Evolutionary conservation across 2,329 filamentous ascomycete species (phyloP).

Genomic region (Eutypa lata): DNA sequence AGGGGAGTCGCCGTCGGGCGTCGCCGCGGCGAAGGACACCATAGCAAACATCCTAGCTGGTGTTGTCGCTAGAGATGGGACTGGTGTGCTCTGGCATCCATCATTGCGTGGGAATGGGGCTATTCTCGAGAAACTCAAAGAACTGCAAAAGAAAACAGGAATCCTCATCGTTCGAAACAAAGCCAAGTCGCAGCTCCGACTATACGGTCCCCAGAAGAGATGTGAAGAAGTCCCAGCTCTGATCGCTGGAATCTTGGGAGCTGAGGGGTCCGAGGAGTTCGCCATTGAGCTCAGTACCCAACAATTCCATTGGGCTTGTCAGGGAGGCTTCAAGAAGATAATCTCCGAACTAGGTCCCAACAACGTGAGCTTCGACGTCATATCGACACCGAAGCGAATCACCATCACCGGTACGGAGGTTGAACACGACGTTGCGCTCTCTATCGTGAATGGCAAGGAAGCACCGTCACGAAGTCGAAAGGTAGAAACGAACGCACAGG

Average conservation of each 20-base stretch:
- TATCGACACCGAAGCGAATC: constrained; percentile 29
- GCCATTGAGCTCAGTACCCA: constrained; percentile 24
- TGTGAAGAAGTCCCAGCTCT: constrained; percentile 10
- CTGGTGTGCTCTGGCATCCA: constrained; percentile 29
- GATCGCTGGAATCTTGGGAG: constrained; percentile 12
- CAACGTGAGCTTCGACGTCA: constrained; percentile 30
- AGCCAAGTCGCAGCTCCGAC: constrained; percentile 23
- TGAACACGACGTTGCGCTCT: constrained; percentile 15
- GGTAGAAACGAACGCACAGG: not conserved
- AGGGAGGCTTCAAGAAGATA: constrained; percentile 30
- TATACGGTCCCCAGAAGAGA: constrained; percentile 22
- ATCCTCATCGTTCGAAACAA: constrained; percentile 28
- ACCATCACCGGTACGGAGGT: constrained; percentile 23
- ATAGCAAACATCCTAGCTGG: constrained; percentile 33
- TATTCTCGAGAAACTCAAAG: constrained; percentile 13
- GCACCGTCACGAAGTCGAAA: not conserved
- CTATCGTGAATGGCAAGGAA: constrained; percentile 8
- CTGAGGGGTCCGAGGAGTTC: constrained; percentile 3
- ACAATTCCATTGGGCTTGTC: constrained; percentile 27
- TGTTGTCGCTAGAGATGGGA: constrained; percentile 20
- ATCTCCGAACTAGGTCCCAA: constrained; percentile 20
- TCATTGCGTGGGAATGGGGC: constrained; percentile 20
- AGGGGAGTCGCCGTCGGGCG: constrained; percentile 25
- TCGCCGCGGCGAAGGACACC: constrained; percentile 28
- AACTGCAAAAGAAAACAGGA: constrained; percentile 15